Percentiles rank a stretch among this genome's conserved stretches.
phyloP scores from a whole-genome alignment of 2,329 filamentous ascomycete species.

The Zymoseptoria ardabiliae region DNA sequence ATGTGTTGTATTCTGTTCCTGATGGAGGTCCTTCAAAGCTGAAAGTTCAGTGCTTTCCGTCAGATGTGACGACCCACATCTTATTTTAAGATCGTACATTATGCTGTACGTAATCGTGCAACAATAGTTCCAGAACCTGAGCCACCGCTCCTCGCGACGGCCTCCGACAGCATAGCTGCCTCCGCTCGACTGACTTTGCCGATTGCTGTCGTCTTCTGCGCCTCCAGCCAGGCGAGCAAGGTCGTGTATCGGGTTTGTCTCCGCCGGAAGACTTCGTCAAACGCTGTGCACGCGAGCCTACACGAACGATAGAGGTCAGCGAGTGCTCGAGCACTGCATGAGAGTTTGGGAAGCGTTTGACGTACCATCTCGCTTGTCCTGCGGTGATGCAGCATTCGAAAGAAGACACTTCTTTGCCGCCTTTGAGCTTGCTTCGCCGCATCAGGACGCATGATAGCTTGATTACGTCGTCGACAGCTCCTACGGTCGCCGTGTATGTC shows the following conservation, averaged over 20 bases:
- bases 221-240: conserved; percentile 61
- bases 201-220: conserved; percentile 19
- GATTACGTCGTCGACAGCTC: conserved; percentile 58
- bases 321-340: not conserved
- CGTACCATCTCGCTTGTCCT: conserved; percentile 56
- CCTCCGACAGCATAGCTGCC: not conserved
- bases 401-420: conserved; percentile 23
- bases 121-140: not conserved
- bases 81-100: not conserved
- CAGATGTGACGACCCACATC: not conserved
- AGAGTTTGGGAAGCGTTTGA: conserved; percentile 8
- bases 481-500: conserved; percentile 31
- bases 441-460: conserved; percentile 59
- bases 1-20: not conserved
- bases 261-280: conserved; percentile 56
- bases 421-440: conserved; percentile 42
- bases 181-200: not conserved
- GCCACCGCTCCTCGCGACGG: not conserved
- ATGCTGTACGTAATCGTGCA: not conserved
- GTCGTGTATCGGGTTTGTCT: conserved; percentile 63
- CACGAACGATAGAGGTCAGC: conserved; percentile 1
- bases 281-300: conserved; percentile 65
- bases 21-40: not conserved
- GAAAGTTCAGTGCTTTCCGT: not conserved
- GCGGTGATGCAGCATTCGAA: conserved; percentile 56